Conservation (phyloP, 257 asterid genomes). For the Thymus mandschuricus region DNA sequence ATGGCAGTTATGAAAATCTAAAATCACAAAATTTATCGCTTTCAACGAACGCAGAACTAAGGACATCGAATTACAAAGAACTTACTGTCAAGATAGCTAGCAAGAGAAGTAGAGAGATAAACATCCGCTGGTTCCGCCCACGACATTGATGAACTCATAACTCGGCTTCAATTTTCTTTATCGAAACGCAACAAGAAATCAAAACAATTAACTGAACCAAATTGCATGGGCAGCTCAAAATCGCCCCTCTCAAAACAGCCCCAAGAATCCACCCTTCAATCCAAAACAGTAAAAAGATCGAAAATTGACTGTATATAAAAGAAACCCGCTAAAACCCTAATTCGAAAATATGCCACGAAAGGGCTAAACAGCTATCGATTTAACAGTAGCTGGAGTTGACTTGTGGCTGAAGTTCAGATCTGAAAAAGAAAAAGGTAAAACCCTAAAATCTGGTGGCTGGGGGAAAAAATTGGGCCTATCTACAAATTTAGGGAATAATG, state of each 20-base stretch:
- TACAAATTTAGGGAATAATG: constrained; percentile 32
- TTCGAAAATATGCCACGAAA: constrained; percentile 23
- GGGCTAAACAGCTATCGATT: constrained; percentile 3
- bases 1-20: background rate
- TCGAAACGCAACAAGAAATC: constrained; percentile 49
- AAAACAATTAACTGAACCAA: constrained; percentile 40
- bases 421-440: constrained; percentile 37
- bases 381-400: constrained; percentile 38
- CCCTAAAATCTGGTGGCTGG: constrained; percentile 37
- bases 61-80: background rate
- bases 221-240: constrained; percentile 63
- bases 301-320: constrained; percentile 6
- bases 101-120: constrained; percentile 92
- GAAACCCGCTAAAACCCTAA: constrained; percentile 36
- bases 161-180: constrained; percentile 42
- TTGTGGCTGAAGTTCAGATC: constrained; percentile 46
- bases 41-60: background rate
- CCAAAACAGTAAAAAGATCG: constrained; percentile 2
- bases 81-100: constrained; percentile 96
- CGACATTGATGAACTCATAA: constrained; percentile 64
- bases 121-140: constrained; percentile 96
- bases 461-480: constrained; percentile 38
- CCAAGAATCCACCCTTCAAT: constrained; percentile 18
- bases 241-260: constrained; percentile 20
- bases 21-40: background rate